Percentiles rank a stretch among this genome's conserved stretches.
phyloP scores from a whole-genome alignment of 306 rosid species.

The Canavalia ensiformis region DNA sequence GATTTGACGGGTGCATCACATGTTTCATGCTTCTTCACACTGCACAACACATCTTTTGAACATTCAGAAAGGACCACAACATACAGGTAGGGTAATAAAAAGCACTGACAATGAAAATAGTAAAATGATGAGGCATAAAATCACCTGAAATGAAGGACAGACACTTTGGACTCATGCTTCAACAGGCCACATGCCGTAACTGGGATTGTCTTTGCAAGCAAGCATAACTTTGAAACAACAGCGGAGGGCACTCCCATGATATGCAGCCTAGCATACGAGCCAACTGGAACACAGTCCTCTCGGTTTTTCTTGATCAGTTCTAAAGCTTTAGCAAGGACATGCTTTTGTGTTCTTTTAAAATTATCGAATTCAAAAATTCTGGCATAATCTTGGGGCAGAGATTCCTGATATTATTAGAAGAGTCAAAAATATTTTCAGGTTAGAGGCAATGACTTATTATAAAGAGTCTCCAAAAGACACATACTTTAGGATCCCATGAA shows the following conservation, averaged over 20 bases:
- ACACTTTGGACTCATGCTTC: slow-evolving; percentile 94
- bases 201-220: slow-evolving; percentile 57
- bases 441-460: slow-evolving; percentile 13
- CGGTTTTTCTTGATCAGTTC: slow-evolving; percentile 64
- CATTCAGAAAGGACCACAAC: slow-evolving; percentile 15
- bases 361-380: slow-evolving; percentile 87
- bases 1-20: slow-evolving; percentile 80
- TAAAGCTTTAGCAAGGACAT: slow-evolving; percentile 81
- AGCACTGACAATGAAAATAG: slow-evolving; percentile 1
- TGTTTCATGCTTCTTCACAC: slow-evolving; percentile 86
- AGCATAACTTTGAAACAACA: slow-evolving; percentile 71
- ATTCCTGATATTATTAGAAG: slow-evolving; percentile 68
- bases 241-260: slow-evolving; percentile 72
- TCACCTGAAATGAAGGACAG: slow-evolving; percentile 96
- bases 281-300: slow-evolving; percentile 66
- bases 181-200: slow-evolving; percentile 86
- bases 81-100: slow-evolving; percentile 3
- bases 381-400: slow-evolving; percentile 86
- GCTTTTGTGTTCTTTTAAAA: slow-evolving; percentile 77
- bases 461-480: slow-evolving; percentile 38
- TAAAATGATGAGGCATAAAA: slow-evolving; percentile 37
- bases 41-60: slow-evolving; percentile 53
- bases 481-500: slow-evolving; percentile 95
- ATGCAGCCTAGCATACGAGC: slow-evolving; percentile 81
- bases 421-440: slow-evolving; percentile 34